Evolutionary conservation across 495 filamentous ascomycete species (phyloP).

Genomic region (Mycothermus thermophilus): DNA sequence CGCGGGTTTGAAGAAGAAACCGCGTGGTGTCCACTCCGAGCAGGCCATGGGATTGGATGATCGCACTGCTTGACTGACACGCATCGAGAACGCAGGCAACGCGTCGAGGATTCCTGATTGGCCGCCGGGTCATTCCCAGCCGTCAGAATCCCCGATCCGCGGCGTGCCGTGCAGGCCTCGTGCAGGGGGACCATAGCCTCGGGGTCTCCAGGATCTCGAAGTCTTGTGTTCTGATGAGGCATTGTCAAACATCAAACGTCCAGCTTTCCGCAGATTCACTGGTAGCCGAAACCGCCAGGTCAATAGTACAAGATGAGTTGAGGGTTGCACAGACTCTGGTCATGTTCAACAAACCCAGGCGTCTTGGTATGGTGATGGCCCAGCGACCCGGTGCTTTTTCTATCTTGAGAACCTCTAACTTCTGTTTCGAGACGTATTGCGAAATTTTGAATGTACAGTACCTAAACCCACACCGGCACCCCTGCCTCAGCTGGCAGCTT

Average conservation of each 20-base stretch:
- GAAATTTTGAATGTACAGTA: too few species aligned
- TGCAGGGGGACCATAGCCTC: slow-evolving; percentile 9
- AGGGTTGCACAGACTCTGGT: too few species aligned
- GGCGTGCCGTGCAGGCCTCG: slow-evolving; percentile 11
- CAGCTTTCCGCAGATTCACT: too few species aligned
- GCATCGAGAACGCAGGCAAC: too few species aligned
- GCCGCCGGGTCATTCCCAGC: slow-evolving; percentile 14
- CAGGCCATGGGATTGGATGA: too few species aligned
- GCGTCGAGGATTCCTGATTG: slow-evolving; percentile 21
- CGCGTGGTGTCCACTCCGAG: too few species aligned
- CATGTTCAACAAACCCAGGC: not conserved
- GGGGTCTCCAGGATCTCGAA: too few species aligned
- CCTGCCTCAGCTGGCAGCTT: slow-evolving; percentile 7
- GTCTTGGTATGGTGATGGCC: not conserved
- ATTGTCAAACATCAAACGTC: slow-evolving; percentile 11
- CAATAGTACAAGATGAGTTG: not conserved
- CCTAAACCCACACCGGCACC: not conserved
- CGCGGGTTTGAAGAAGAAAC: too few species aligned
- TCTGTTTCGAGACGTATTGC: too few species aligned
- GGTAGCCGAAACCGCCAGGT: slow-evolving; percentile 5
- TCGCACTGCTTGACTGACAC: too few species aligned
- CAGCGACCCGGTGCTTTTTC: not conserved
- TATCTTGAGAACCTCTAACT: too few species aligned
- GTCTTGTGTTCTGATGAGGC: slow-evolving; percentile 3
- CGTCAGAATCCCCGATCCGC: slow-evolving; percentile 1